Base-by-base conservation (phyloP, 139 green algal genomes). In the Chlorella vulgaris region DNA sequence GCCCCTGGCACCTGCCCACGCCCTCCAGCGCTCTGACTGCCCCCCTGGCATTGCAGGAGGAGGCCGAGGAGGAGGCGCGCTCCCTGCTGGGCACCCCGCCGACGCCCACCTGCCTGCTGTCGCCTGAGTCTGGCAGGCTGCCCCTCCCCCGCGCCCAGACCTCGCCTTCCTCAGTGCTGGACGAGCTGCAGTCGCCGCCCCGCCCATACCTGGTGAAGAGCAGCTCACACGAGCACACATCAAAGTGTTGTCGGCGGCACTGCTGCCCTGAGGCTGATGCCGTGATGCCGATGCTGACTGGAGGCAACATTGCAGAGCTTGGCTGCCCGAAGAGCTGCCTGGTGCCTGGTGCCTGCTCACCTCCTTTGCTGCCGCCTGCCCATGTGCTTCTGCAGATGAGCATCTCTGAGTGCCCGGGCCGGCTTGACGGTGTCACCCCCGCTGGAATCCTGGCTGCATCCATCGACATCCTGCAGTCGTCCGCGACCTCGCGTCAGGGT, bases 141-240 rank as follows among this genome's bases (percentile, higher is more conserved):
- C n/a, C n/a, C n/a, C n/a, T n/a, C 53, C 36, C 63, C 51, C 78
- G 78, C 47, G 53, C 81, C 50, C 68, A 85, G 51, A 81, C 70
- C 58, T 85, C 68, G 6, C 81, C 81, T 0, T 81, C 81, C 38
- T 69, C 60, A 1, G 58, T 80, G 61, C 71, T 83, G 65, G 77
- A 83, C 7, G 36, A 7, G 5, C 65, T 76, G 43, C 43, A 55
- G 26, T 31, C 77, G 7, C 47, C 77, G 13, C 26, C n/a, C 39
- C 24, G 39, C n/a, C 1, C 26, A 0, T n/a, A 13, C 4, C 71
- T 78, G 71, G 69, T 76, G n/a, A n/a, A n/a, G n/a, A n/a, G n/a
- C n/a, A n/a, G n/a, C n/a, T n/a, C n/a, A n/a, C n/a, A n/a, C n/a
- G n/a, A n/a, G n/a, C n/a, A n/a, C n/a, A n/a, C n/a, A n/a, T n/a